Percentiles rank a stretch among this genome's conserved stretches.
These are phyloP conservation scores for Colletotrichum camelliae DNA, from an alignment of 2,329 filamentous ascomycete genomes.

Conservation along the genomic window DNA sequence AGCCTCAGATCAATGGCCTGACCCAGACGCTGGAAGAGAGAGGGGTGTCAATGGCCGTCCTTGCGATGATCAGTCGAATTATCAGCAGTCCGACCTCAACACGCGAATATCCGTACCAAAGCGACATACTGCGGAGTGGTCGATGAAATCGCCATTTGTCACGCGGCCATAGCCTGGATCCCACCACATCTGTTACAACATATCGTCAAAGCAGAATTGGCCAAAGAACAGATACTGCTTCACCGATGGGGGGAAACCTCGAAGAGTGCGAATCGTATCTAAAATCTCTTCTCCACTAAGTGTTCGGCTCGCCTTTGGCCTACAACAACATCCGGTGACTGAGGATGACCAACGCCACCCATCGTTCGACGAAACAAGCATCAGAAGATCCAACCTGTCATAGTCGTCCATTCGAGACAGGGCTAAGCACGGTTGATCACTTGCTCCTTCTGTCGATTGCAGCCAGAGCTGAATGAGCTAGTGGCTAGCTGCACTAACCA, in stretches of 20 bases:
- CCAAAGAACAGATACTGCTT: not conserved
- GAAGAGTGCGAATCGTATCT: not conserved
- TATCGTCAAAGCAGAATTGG: not conserved
- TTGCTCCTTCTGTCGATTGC: not conserved
- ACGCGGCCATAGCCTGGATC: not conserved
- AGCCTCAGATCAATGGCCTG: not conserved
- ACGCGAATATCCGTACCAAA: not conserved
- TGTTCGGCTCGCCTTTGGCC: not conserved
- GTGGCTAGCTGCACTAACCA: not conserved
- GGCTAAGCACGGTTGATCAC: not conserved
- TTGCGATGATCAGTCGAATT: not conserved
- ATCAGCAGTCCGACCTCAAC: not conserved
- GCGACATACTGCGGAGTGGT: not conserved
- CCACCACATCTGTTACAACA: not conserved
- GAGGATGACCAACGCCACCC: not conserved
- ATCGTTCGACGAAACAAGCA: not conserved
- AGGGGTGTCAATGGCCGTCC: not conserved
- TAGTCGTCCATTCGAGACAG: not conserved
- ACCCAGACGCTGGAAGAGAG: not conserved
- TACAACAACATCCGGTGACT: not conserved
- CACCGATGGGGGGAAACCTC: not conserved
- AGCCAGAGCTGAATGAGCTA: not conserved
- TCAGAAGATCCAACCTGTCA: not conserved
- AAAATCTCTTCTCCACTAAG: not conserved
- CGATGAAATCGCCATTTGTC: not conserved